A percentile compares a stretch with the other conserved stretches of the same genome.
Conservation (phyloP, 257 asterid genomes). For the Verbascum thapsus region DNA sequence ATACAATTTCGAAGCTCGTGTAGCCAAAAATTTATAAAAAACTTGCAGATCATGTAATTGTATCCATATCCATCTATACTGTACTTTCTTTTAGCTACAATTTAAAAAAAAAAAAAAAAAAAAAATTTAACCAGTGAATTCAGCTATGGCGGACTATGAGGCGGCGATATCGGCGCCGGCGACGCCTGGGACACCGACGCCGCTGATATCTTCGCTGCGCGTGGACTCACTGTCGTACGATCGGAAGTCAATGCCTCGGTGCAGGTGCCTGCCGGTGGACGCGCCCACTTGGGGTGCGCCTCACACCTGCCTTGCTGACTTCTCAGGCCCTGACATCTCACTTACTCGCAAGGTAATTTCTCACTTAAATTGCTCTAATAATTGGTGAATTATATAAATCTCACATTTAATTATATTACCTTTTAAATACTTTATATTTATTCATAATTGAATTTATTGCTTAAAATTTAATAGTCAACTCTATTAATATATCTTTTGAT, state of each 20-base stretch:
- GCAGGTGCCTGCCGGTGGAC: conserved; percentile 81
- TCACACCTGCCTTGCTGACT: conserved; percentile 68
- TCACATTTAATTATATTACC: no score
- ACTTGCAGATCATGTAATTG: conserved; percentile 41
- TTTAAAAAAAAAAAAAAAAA: neutral
- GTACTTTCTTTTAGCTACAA: neutral
- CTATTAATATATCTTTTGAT: no score
- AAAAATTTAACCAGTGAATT: neutral
- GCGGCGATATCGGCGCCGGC: conserved; percentile 67
- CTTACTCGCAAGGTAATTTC: conserved; percentile 81
- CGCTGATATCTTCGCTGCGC: conserved; percentile 54
- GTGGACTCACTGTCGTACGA: conserved; percentile 75
- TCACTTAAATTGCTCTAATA: no score
- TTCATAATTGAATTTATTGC: no score
- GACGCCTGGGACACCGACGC: conserved; percentile 90
- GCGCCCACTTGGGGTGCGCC: conserved; percentile 78
- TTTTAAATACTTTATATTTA: no score
- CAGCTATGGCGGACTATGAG: conserved; percentile 57
- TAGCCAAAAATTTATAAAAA: conserved; percentile 50
- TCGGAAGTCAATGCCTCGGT: conserved; percentile 91
- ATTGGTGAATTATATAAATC: no score
- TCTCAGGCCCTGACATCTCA: conserved; percentile 70
- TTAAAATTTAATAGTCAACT: no score
- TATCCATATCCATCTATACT: conserved; percentile 8
- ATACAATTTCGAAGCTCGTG: conserved; percentile 41